Evolutionary conservation across 169 alveolate genomes (phyloP).

Genomic region (Plasmodium gaboni): DNA sequence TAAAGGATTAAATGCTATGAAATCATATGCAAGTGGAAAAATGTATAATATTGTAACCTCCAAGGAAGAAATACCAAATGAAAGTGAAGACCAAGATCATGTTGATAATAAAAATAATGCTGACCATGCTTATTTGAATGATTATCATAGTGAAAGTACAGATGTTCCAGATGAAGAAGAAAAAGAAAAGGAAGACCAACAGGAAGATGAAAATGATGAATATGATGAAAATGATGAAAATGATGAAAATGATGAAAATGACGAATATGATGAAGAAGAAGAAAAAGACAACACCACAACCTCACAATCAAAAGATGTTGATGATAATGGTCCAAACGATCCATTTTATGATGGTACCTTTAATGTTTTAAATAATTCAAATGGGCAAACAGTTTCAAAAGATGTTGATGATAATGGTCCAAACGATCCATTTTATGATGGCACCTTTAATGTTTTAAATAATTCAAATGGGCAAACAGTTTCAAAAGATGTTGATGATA

Average conservation of each 20-base stretch:
- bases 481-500: background rate
- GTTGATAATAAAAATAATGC: background rate
- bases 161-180: background rate
- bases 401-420: background rate
- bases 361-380: background rate
- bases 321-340: no score
- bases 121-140: no score
- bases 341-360: no score
- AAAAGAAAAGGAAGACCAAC: background rate
- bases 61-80: background rate
- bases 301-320: background rate
- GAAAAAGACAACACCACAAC: background rate
- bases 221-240: background rate
- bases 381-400: no score
- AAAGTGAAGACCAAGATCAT: background rate
- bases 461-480: no score
- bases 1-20: slow-evolving; percentile 40
- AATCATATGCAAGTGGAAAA: background rate
- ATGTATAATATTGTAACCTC: no score
- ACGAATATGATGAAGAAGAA: background rate
- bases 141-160: no score
- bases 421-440: no score
- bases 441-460: no score
- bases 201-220: background rate
- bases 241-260: slow-evolving; percentile 5